Base-by-base conservation (phyloP, 768 basidiomycete genomes). In the Tephrocybe rancida region DNA sequence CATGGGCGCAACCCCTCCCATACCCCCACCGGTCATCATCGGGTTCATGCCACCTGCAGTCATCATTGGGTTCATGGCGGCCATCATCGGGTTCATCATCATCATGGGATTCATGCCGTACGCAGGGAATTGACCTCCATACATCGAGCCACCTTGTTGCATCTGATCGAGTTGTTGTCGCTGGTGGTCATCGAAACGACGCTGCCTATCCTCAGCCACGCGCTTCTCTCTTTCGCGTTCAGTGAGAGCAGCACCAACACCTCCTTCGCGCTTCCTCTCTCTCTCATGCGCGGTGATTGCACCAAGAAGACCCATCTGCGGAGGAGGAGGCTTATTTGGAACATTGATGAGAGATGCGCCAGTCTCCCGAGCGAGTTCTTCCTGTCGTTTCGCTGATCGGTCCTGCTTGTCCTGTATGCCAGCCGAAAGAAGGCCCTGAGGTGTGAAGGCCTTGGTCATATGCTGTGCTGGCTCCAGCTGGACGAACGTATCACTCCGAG, bases 331-430 rank as follows among this genome's bases (percentile, higher is more conserved):
- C 66, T 96, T 96, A 64, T 87, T 85, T 3, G 92, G 93, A n/a
- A 99, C 92, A 67, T 96, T 95, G 74, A 98, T 87, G 48, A 98
- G 80, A 3, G 94, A 93, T 14, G 85, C 90, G 25, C 97, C 97
- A 6, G 81, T 86, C 72, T 97, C 95, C 30, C 95, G 80, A 9
- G 97, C 97, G 10, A 92, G 72, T 68, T 97, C 92, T 68, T 99
- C 96, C 64, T 98, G 94, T 48, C 88, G 82, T 70, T 95, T 95
- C 2, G 97, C 97, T 26, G 95, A 97, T 30, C 96, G 85, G 65
- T 97, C 95, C 67, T 95, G 88, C 68, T 93, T 93, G 67, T 98
- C 95, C 64, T 96, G 92, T 59, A 98, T 78, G 32, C 97, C 97
- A 49, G 94, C 93, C 53, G 94, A 95, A 35, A 99, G 84, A 14